These are phyloP conservation scores for Apiotrichum siamense DNA, from an alignment of 1,284 basidiomycete genomes.

Conservation along the genomic window DNA sequence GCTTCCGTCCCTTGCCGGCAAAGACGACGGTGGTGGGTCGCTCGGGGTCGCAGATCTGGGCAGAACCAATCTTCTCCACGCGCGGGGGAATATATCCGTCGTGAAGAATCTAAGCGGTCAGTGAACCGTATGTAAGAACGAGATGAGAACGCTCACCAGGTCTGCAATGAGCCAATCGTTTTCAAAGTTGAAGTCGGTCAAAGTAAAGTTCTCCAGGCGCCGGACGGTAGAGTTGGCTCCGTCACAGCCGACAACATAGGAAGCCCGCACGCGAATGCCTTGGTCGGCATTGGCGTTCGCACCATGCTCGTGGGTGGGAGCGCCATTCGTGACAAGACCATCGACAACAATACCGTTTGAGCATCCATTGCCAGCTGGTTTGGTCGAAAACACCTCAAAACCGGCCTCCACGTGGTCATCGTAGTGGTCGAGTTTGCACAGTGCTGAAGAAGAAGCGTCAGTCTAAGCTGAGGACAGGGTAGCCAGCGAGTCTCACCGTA, in stretches of 20 bases:
- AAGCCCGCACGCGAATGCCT: slow-evolving; percentile 3
- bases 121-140: background rate
- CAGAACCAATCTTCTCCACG: background rate
- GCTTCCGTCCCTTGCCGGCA: slow-evolving; percentile 12
- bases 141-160: slow-evolving; percentile 2
- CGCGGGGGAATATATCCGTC: slow-evolving; percentile 7
- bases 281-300: background rate
- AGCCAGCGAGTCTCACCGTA: too few relatives aligned
- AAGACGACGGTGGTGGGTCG: slow-evolving; percentile 19
- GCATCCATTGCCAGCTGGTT: background rate
- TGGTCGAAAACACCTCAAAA: background rate
- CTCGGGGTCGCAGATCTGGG: slow-evolving; percentile 21
- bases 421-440: background rate
- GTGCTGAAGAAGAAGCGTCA: background rate
- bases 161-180: slow-evolving; percentile 24
- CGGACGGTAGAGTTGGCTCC: slow-evolving; percentile 23
- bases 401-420: background rate
- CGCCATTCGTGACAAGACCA: background rate
- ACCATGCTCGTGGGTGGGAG: too few relatives aligned
- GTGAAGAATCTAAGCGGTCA: slow-evolving; percentile 7
- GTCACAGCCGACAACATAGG: slow-evolving; percentile 20
- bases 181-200: slow-evolving; percentile 15
- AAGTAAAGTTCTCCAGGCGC: slow-evolving; percentile 8
- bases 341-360: slow-evolving; percentile 1
- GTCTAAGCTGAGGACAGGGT: background rate